Percentiles rank a stretch among this genome's conserved stretches.
Conservation (phyloP, 2,329 filamentous ascomycete genomes). For the Pezicula rhizophila region DNA sequence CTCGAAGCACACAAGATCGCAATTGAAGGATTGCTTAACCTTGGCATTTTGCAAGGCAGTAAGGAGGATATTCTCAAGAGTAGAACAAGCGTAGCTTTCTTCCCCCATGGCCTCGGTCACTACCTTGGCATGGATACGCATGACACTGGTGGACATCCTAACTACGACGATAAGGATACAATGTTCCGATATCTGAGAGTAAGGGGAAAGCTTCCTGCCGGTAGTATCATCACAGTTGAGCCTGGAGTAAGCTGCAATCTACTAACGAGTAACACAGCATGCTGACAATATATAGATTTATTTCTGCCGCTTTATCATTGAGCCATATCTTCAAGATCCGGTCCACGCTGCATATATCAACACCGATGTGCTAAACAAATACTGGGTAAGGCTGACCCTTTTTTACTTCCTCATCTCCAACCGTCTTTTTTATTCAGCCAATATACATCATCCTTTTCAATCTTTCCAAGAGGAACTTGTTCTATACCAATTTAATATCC, state of each 20-base stretch:
- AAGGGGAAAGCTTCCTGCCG: conserved; percentile 66
- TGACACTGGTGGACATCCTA: conserved; percentile 73
- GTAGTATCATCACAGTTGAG: conserved; percentile 88
- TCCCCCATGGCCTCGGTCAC: conserved; percentile 86
- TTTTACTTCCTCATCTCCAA: no score
- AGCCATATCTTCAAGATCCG: conserved; percentile 69
- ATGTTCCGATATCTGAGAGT: conserved; percentile 86
- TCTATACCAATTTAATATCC: no score
- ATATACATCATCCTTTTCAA: no score
- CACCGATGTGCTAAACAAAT: conserved; percentile 62
- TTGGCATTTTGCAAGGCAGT: conserved; percentile 68
- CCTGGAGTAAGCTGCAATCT: conserved; percentile 60
- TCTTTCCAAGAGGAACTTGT: no score
- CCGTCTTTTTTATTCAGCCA: no score
- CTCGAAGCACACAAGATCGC: conserved; percentile 73
- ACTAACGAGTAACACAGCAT: neutral
- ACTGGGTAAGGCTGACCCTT: conserved; percentile 47
- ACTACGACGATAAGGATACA: conserved; percentile 71
- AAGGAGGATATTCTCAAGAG: conserved; percentile 69
- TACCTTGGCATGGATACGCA: conserved; percentile 92
- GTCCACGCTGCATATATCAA: conserved; percentile 74
- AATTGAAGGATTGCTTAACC: conserved; percentile 67
- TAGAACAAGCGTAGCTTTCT: conserved; percentile 82
- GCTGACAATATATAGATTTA: conserved; percentile 57
- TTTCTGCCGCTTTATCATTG: conserved; percentile 85